Conservation (phyloP, 441 rosid species). For the Bruguiera hainesii region DNA sequence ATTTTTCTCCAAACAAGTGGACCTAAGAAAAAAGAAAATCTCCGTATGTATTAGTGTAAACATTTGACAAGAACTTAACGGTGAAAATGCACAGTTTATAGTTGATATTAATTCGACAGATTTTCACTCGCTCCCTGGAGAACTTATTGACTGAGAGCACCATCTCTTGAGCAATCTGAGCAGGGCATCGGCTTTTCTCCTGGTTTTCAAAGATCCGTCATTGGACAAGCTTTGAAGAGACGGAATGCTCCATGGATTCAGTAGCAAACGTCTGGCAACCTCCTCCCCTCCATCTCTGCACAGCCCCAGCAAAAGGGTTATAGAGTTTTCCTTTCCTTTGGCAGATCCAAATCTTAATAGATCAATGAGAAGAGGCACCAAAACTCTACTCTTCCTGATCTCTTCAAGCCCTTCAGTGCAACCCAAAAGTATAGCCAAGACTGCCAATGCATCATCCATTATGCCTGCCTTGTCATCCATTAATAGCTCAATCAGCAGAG, state of each 20-base stretch:
- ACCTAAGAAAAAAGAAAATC: not conserved
- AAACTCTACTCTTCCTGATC: conserved; percentile 39
- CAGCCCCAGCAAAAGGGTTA: conserved; percentile 54
- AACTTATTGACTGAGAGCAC: conserved; percentile 34
- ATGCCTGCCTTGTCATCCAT: conserved; percentile 70
- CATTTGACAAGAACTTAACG: conserved; percentile 15
- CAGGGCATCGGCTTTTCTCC: conserved; percentile 62
- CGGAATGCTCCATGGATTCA: conserved; percentile 61
- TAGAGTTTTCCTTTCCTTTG: conserved; percentile 60
- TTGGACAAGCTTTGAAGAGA: conserved; percentile 54
- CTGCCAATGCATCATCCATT: conserved; percentile 56
- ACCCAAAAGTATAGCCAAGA: conserved; percentile 43
- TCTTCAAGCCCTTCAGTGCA: conserved; percentile 48
- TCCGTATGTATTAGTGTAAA: not conserved
- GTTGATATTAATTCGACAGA: conserved; percentile 24
- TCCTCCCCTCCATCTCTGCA: conserved; percentile 66
- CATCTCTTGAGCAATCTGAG: conserved; percentile 60
- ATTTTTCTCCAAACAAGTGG: too few relatives aligned
- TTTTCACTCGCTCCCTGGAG: conserved; percentile 24
- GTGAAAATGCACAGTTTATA: conserved; percentile 12
- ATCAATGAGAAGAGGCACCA: conserved; percentile 57
- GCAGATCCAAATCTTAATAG: conserved; percentile 58
- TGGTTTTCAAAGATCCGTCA: conserved; percentile 57
- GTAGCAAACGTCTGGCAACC: conserved; percentile 42
- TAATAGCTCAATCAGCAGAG: conserved; percentile 50